Evolutionary conservation across 2,329 filamentous ascomycete species (phyloP), one percentile per base, ranked within the genome.

Genomic region (Exophiala bonariae): DNA sequence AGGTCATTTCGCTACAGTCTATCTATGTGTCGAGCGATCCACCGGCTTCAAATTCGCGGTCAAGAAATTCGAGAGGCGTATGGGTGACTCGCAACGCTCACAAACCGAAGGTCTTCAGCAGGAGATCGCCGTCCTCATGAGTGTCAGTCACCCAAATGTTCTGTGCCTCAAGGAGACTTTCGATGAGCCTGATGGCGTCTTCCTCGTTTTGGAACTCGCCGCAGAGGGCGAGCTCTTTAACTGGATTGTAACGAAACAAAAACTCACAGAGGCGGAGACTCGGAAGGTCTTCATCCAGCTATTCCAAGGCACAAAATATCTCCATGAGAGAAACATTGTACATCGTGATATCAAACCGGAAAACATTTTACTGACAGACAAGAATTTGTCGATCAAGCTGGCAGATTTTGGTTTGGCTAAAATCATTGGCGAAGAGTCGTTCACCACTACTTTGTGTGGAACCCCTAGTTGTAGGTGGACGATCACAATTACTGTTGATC

Each of bases 301-400:
- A 19, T 96, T 99, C 66, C 85, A 95, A 55, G 93, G 89, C 17
- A 79, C 97, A 55, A 97, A 96, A 66, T 97, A 99, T 66, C 65
- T 99, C 73, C 93, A 99, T 65, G 93, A 97, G 52, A 87, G 93
- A 54, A 95, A 93, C 61, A 95, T 99, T 66, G 91, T 97, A 4
- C 93, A 99, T 66, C 86, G 93, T 48, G 93, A 99, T 61, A 96
- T 99, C 70, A 97, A 96, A 68, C 92, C 91, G 0, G 92, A 97
- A 65, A 97, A 97, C 61, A 97, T 99, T 26, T 73, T 99, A 7
- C 74, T 99, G 28, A 83, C 86, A 4, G 89, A 96, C 68, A 89
- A 89, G 61, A 79, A 93, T 26, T 72, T 96, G 20, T 84, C 85
- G 49, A 85, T 96, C 55, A 99, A 99, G 70, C 73, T 99, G 52